Evolutionary conservation across 2,329 filamentous ascomycete species (phyloP).

Genomic region (Xylaria sp.): DNA sequence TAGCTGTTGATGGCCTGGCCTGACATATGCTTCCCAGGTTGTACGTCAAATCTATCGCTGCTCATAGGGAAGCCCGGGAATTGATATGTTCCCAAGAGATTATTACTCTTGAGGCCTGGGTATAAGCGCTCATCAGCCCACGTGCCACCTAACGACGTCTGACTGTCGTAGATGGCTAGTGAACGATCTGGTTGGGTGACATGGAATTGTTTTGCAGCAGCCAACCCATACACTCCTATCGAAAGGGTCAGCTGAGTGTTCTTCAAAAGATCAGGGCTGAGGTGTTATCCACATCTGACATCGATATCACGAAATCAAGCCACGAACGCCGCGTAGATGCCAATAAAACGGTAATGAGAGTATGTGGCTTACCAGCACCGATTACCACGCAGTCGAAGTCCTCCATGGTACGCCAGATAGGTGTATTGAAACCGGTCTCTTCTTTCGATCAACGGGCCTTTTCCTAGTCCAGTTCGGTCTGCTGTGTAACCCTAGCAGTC

Average conservation of each 20-base stretch:
- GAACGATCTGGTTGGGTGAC: constrained; percentile 62
- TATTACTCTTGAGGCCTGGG: constrained; percentile 74
- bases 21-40: constrained; percentile 61
- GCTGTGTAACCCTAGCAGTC: background rate
- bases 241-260: background rate
- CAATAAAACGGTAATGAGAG: background rate
- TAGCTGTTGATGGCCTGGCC: constrained; percentile 62
- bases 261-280: background rate
- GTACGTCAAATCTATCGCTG: constrained; percentile 53
- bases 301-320: background rate
- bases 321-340: background rate
- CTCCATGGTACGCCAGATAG: constrained; percentile 44
- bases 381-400: constrained; percentile 54
- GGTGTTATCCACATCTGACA: background rate
- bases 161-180: constrained; percentile 63
- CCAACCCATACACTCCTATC: constrained; percentile 60
- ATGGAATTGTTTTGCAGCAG: constrained; percentile 65
- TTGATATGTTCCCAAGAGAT: constrained; percentile 74
- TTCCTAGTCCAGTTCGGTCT: background rate
- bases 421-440: background rate
- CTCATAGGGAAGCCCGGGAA: constrained; percentile 77
- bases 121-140: constrained; percentile 73
- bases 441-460: background rate
- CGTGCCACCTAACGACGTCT: constrained; percentile 66
- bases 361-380: constrained; percentile 57